Evolutionary conservation across 108 stramenopile genomes (phyloP), one percentile per base, ranked within the genome.

Genomic region (Ochromonas danica): DNA sequence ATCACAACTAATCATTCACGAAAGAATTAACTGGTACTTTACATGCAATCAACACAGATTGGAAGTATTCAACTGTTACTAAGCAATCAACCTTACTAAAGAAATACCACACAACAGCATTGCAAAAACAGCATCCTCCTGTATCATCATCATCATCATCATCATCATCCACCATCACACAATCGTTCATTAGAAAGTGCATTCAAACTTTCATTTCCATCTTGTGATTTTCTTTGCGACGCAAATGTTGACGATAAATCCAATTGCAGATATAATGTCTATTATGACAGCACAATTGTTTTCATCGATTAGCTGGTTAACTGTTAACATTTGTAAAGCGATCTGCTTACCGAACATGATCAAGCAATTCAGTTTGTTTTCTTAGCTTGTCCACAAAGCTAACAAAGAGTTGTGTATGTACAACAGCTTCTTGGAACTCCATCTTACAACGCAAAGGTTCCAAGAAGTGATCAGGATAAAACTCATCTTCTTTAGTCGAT

Each of bases 391-490:
- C 72, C 43, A 75, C 25, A 25, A 57, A 75, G 3, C 14, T 14
- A 33, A 60, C 72, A 36, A 75, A 75, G 40, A 75, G 36, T 36
- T 75, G 72, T 31, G 72, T 75, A 25, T 75, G 72, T 22, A 75
- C 72, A 6, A 75, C 25, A 6, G 45, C 51, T 6, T 75, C 72
- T 36, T 75, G 72, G 40, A 75, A 75, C 31, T 75, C 72, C 31
- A 75, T 6, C 14, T 57, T 42, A 27, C 14, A 42, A 6, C 72
- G 72, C 36, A 57, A 33, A 6, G 43, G 72, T 31, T 75, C 72
- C 27, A 75, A 14, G 51, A 33, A 75, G 30, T 60, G 6, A 31
- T 39, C 45, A 41, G 72, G 72, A 41, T 75, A 75, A 33, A 75
- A 75, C 43, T 75, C 72, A 3, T 67, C 63, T 36, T 28, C 35